Evolutionary conservation across 1,284 basidiomycete genomes (phyloP), one percentile per base, ranked within the genome.

Genomic region (Melampsora larici-populina): DNA sequence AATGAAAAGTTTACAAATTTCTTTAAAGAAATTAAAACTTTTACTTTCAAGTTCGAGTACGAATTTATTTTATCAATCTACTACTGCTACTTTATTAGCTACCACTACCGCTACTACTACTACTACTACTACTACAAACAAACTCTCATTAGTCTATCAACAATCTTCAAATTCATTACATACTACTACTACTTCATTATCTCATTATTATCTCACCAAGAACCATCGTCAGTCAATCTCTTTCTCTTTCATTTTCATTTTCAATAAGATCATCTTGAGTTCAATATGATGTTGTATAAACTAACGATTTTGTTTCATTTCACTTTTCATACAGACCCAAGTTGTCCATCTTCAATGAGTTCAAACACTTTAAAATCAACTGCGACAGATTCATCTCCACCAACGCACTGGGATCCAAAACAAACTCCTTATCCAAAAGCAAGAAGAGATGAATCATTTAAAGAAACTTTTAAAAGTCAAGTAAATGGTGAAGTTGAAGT

Each of bases 401-500:
- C 67, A 26, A 33, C 31, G 5, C 40, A 18, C 18, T 67, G 65
- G 74, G 9, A 62, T 79, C 26, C 80, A 6, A 31, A 31, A 4
- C 15, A 73, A 55, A 75, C 78, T 0, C 72, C 79, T n/a, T 93
- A 92, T 82, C 91, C 91, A 0, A 71, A 83, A 11, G 87, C 89
- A 43, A 88, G 87, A 74, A 88, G 90, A 73, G 79, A 74, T 49
- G 70, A 74, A 51, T 24, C 49, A 24, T 88, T 87, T 21, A 88
- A 89, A 81, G 88, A 90, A 81, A 85, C 89, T 71, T 90, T 92
- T 83, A 87, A 89, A 82, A 90, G 89, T 83, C 87, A 88, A 80
- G 84, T 84, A 64, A 84, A 86, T 40, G 90, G 89, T 26, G 82
- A 88, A 66, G 89, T 92, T 58, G 84, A 84, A 63, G 88, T 93